Base-by-base conservation (phyloP, 2,329 filamentous ascomycete genomes). In the Graphium sp. region DNA sequence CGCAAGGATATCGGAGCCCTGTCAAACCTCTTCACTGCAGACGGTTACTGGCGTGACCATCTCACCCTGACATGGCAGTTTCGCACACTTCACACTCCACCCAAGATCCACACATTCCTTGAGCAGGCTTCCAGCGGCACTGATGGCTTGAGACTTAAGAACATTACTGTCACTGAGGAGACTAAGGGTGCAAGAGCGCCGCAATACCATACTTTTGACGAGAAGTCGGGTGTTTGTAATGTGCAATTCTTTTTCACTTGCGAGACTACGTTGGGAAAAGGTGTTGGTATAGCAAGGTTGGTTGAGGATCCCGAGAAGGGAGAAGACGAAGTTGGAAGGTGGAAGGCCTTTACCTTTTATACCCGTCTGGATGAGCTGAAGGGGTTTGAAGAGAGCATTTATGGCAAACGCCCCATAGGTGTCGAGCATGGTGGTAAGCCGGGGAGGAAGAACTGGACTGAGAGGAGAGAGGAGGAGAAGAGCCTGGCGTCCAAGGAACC, bases 331-430 rank as follows among this genome's bases (percentile, higher is more conserved):
- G 15, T 24, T 5, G 50, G 45, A 0, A 20, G 33, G 3, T 79
- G 71, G 72, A 74, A 70, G 41, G 62, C 69, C 0, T 75, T 67
- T 35, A 73, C 69, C 2, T 39, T 80, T 0, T 78, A 69, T 40
- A 79, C 74, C 0, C 53, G 57, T 0, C 49, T 81, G 5, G 41
- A 56, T 2, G 58, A 64, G 21, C 36, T 81, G 5, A 62, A 53
- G 4, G 66, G 60, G 0, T 48, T 60, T 28, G 62, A 71, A 33
- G 68, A 78, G 42, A 35, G 38, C 0, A 42, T 56, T 2, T 53
- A 58, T 2, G 40, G 39, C 2, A 55, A 53, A 4, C 55, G 75
- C 17, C 59, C 67, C 0, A 50, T 51, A 13, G 75, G 75, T 0
- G 68, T 61, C 5, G 49, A 61, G 22, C 68, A 74, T 38, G 68